Evolutionary conservation across 2,329 filamentous ascomycete genomes (phyloP).

Genomic region (Venturiaceae sp.): DNA sequence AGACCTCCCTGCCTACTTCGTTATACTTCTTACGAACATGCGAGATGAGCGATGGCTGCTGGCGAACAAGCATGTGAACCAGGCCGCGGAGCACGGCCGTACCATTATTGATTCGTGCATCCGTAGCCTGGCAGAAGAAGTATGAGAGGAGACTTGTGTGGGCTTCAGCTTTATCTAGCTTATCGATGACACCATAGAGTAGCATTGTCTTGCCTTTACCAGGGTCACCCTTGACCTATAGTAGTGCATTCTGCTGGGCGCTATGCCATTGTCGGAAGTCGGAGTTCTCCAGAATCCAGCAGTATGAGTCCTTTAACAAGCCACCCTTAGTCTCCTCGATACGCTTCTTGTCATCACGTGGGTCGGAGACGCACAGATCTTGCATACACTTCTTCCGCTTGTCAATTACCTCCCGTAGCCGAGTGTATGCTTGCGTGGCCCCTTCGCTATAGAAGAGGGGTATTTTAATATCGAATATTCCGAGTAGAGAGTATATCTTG

Average conservation of each 20-base stretch:
- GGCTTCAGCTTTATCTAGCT: constrained; percentile 14
- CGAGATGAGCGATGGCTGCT: constrained; percentile 22
- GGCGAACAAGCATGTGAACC: constrained; percentile 17
- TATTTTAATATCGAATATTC: not conserved
- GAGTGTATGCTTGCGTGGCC: not conserved
- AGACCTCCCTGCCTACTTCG: constrained; percentile 22
- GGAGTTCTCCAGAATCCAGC: constrained; percentile 16
- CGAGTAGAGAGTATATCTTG: too few species aligned
- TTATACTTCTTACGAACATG: constrained; percentile 27
- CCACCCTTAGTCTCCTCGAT: constrained; percentile 12
- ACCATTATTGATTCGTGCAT: constrained; percentile 24
- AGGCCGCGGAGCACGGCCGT: not conserved
- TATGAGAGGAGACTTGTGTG: constrained; percentile 15
- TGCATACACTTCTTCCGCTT: constrained; percentile 9
- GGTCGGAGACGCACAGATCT: constrained; percentile 9
- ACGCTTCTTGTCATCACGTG: constrained; percentile 11
- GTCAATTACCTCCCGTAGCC: constrained; percentile 1
- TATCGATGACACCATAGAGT: constrained; percentile 14
- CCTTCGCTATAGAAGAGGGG: constrained; percentile 4
- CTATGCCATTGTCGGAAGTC: constrained; percentile 16
- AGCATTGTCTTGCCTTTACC: constrained; percentile 32
- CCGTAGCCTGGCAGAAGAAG: constrained; percentile 36
- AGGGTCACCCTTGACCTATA: too few species aligned
- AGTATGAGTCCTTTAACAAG: constrained; percentile 11
- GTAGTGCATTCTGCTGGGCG: constrained; percentile 16